A percentile compares a stretch with the other conserved stretches of the same genome.
Evolutionary conservation across 306 rosid genomes (phyloP).

Genomic region (Bauhinia variegata): DNA sequence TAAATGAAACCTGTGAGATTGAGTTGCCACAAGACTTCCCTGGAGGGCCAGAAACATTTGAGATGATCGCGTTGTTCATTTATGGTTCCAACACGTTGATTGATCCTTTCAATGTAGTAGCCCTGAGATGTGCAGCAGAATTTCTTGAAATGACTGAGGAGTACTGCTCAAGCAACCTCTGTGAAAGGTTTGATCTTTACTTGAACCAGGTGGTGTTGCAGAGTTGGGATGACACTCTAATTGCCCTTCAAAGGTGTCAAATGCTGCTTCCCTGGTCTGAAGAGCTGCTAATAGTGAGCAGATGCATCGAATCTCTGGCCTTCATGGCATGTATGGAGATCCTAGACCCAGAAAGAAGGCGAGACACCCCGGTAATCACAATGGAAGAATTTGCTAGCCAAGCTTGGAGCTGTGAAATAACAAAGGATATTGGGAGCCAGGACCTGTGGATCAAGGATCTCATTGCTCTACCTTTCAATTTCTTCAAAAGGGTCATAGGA

Average conservation of each 20-base stretch:
- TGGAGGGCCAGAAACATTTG: constrained; percentile 83
- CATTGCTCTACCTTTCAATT: constrained; percentile 70
- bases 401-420: constrained; percentile 62
- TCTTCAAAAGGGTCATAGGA: constrained; percentile 73
- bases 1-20: constrained; percentile 57
- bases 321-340: constrained; percentile 99
- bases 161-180: constrained; percentile 64
- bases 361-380: constrained; percentile 68
- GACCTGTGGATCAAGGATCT: constrained; percentile 90
- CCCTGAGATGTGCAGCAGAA: constrained; percentile 82
- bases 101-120: constrained; percentile 79
- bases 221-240: constrained; percentile 88
- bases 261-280: constrained; percentile 82
- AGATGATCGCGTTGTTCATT: constrained; percentile 72
- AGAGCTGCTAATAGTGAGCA: constrained; percentile 71
- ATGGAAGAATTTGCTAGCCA: constrained; percentile 59
- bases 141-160: constrained; percentile 86
- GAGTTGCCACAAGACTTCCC: constrained; percentile 78
- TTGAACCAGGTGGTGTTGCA: constrained; percentile 82
- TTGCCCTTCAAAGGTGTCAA: constrained; percentile 79
- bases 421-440: constrained; percentile 54
- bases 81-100: constrained; percentile 77
- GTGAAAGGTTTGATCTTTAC: constrained; percentile 75
- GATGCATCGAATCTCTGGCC: constrained; percentile 87
- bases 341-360: constrained; percentile 73